Conservation (phyloP, 768 basidiomycete species). For the Dictyophora rubrovolvata region DNA sequence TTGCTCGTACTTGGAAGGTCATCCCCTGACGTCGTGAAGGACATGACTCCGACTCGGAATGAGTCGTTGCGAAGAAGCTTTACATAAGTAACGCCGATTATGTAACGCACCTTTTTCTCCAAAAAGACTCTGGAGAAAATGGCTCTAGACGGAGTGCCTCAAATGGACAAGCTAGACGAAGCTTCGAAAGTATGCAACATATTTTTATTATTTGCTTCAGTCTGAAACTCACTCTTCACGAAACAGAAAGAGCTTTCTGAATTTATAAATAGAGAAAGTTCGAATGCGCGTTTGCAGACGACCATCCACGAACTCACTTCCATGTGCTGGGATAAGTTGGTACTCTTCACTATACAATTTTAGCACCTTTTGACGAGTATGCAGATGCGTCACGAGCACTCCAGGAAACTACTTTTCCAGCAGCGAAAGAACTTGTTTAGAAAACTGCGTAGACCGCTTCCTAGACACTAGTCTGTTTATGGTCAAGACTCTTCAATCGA, state of each 20-base stretch:
- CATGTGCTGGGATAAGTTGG: constrained; percentile 90
- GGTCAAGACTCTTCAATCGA: constrained; percentile 47
- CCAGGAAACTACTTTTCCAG: constrained; percentile 72
- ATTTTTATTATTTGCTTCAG: background rate
- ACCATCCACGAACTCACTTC: constrained; percentile 70
- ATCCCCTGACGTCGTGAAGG: background rate
- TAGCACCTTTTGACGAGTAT: background rate
- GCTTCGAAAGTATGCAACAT: constrained; percentile 50
- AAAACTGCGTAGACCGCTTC: constrained; percentile 88
- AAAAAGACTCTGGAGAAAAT: background rate
- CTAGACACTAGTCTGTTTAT: constrained; percentile 78
- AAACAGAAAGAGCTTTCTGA: constrained; percentile 68
- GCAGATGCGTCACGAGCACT: constrained; percentile 71
- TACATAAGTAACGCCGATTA: too few relatives aligned
- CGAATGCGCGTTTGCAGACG: constrained; percentile 59
- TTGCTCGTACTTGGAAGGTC: background rate
- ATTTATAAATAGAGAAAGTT: constrained; percentile 78
- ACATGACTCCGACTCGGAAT: background rate
- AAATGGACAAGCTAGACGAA: constrained; percentile 55
- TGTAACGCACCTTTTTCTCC: background rate
- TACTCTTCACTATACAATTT: constrained; percentile 19
- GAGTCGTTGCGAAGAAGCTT: background rate
- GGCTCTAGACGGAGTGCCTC: background rate
- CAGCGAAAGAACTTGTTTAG: constrained; percentile 70
- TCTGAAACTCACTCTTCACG: background rate